Conservation (phyloP, 768 basidiomycete species). For the Suillus occidentalis region DNA sequence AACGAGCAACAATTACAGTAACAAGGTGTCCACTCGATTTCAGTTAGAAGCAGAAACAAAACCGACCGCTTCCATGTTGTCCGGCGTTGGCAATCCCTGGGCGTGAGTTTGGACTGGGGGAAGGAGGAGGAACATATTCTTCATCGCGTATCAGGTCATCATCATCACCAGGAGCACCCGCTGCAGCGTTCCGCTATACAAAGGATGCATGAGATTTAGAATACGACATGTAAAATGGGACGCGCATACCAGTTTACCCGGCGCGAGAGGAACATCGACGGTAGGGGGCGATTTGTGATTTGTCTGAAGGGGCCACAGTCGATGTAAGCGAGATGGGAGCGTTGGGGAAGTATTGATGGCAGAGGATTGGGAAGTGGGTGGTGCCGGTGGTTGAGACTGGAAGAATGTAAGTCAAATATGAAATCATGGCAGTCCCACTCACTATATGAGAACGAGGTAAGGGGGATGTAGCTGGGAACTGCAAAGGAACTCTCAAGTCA, state of each 20-base stretch:
- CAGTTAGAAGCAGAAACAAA: constrained; percentile 9
- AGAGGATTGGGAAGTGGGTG: background rate
- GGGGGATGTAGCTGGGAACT: background rate
- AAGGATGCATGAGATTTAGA: background rate
- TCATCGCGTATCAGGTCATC: background rate
- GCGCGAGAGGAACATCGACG: background rate
- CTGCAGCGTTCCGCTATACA: background rate
- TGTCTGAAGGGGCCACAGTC: background rate
- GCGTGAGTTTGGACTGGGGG: background rate
- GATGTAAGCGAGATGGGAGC: background rate
- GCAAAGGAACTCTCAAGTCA: background rate
- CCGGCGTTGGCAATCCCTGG: background rate
- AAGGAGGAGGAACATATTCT: background rate
- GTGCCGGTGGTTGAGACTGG: background rate
- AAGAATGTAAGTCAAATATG: background rate
- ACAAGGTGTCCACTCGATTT: background rate
- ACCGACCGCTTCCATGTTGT: background rate
- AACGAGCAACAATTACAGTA: background rate
- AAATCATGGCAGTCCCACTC: background rate
- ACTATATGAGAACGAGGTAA: background rate
- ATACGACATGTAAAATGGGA: background rate
- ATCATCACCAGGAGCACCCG: background rate
- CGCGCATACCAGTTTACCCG: background rate
- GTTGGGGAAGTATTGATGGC: background rate
- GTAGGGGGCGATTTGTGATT: background rate